These are phyloP conservation scores for Aspergillus ruber DNA, from an alignment of 2,329 filamentous ascomycete species.

Conservation along the genomic window DNA sequence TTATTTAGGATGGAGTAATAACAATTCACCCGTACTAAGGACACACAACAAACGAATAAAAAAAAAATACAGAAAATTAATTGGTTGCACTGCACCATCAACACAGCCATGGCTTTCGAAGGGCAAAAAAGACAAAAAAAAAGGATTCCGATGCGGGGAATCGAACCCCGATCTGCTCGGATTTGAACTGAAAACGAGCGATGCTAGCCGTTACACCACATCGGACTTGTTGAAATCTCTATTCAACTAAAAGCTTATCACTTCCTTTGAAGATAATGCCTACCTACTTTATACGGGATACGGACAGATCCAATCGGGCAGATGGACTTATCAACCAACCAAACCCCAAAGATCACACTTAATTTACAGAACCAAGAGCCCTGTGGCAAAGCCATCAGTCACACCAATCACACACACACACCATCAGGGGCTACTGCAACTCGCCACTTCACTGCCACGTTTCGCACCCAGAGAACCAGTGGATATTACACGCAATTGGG, in stretches of 20 bases:
- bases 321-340: too few species aligned
- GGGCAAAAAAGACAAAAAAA: not conserved
- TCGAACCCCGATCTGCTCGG: conserved; percentile 1
- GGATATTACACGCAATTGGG: not conserved
- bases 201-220: conserved; percentile 1
- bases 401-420: not conserved
- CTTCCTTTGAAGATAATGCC: too few species aligned
- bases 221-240: not conserved
- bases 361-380: not conserved
- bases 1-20: not conserved
- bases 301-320: not conserved
- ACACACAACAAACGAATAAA: too few species aligned
- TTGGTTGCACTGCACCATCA: too few species aligned
- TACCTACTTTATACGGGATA: not conserved
- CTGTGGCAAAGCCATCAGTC: not conserved
- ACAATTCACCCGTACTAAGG: too few species aligned
- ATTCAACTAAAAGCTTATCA: too few species aligned
- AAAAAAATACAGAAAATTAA: too few species aligned
- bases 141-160: not conserved
- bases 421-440: too few species aligned
- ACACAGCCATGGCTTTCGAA: not conserved
- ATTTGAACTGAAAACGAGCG: not conserved
- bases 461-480: too few species aligned
- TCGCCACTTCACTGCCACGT: too few species aligned
- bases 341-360: not conserved